These are phyloP conservation scores for Fusarium concolor DNA, from an alignment of 2,329 filamentous ascomycete genomes.

Conservation along the genomic window DNA sequence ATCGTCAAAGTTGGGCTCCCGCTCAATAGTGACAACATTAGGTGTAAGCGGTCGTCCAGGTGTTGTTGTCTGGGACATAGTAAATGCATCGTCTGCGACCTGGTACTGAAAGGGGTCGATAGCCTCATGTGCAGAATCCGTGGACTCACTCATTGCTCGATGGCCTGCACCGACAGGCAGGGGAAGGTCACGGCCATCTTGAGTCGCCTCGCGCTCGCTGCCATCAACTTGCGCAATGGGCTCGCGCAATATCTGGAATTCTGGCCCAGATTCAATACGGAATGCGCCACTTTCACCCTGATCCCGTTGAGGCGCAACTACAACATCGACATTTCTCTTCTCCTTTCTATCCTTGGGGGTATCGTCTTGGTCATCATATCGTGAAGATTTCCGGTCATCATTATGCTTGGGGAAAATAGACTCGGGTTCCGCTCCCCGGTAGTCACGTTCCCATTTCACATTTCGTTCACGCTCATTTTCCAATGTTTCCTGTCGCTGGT, in stretches of 20 bases:
- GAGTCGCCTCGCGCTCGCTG: slow-evolving; percentile 39
- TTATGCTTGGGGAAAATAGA: slow-evolving; percentile 45
- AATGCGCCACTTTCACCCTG: slow-evolving; percentile 44
- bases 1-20: slow-evolving; percentile 63
- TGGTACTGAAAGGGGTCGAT: slow-evolving; percentile 71
- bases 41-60: slow-evolving; percentile 61
- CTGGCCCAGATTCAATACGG: slow-evolving; percentile 47
- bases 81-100: slow-evolving; percentile 64
- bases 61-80: slow-evolving; percentile 56
- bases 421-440: slow-evolving; percentile 48
- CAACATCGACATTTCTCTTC: slow-evolving; percentile 44
- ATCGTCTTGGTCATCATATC: slow-evolving; percentile 50
- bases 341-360: slow-evolving; percentile 44
- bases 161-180: slow-evolving; percentile 46
- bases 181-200: slow-evolving; percentile 46
- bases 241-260: slow-evolving; percentile 43
- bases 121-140: slow-evolving; percentile 44
- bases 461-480: slow-evolving; percentile 36
- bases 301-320: slow-evolving; percentile 36
- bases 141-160: slow-evolving; percentile 43
- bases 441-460: slow-evolving; percentile 38
- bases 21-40: slow-evolving; percentile 64
- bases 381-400: slow-evolving; percentile 49
- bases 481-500: slow-evolving; percentile 31
- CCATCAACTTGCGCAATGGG: slow-evolving; percentile 39